Base-by-base conservation (phyloP, 345 rosid genomes). In the Salix exigua region DNA sequence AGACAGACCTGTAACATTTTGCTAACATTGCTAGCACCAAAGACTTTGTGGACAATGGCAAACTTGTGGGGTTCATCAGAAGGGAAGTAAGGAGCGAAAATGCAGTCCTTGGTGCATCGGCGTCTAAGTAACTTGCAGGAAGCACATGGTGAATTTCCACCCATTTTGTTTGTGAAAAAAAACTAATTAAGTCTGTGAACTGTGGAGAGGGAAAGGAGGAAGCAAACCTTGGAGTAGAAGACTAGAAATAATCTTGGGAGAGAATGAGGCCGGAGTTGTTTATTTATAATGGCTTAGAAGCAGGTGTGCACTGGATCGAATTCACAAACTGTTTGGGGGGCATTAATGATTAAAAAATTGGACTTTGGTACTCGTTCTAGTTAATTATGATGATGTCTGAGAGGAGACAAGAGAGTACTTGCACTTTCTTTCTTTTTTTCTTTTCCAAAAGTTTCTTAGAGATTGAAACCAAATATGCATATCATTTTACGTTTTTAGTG, bases 11-110 rank as follows among this genome's bases (percentile, higher is more conserved):
- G 83, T 44, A 80, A 60, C 79, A 75, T 80, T 75, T 80, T 80
- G 83, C 83, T 80, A 31, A 80, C 79, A 19, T 80, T 80, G 76
- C 83, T 80, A 63, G 83, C 83, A 44, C 83, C 83, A 21, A 80
- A 80, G 78, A 80, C 79, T 79, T 80, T 80, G 68, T 80, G 83
- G 19, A 80, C 83, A 66, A 80, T 74, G 70, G 79, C 82, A 64
- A 79, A 79, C 72, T 79, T 79, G 78, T 70, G 82, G 38, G 82
- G 82, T 16, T 79, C 82, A 65, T 79, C 82, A 12, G 82, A 79
- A 55, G 82, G 79, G 78, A 79, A 79, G 58, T 74, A 75, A 48
- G 82, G 82, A 26, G 82, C 75, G 14, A 79, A 79, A 38, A 75
- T 40, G 68, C 82, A 79, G 67, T 79, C 82, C 48, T 64, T 75